Conservation (phyloP, 176 grass and related monocot genomes). For the Hyparrhenia diplandra region DNA sequence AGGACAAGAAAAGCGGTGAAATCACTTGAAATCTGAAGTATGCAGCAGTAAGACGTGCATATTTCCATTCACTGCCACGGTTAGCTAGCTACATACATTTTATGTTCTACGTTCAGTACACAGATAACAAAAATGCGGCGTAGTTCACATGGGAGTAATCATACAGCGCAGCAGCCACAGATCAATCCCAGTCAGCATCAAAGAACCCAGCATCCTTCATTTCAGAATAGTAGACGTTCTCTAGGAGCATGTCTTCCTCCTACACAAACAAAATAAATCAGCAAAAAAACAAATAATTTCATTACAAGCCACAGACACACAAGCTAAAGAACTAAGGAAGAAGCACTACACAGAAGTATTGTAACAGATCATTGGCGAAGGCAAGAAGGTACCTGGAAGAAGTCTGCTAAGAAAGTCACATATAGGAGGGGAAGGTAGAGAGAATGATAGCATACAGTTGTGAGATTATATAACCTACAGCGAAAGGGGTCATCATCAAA, state of each 20-base stretch:
- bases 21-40: neutral
- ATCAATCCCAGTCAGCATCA: slow-evolving; percentile 94
- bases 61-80: slow-evolving; percentile 38
- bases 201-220: slow-evolving; percentile 99
- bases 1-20: neutral
- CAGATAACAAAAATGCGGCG: neutral
- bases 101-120: slow-evolving; percentile 8
- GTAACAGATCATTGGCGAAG: neutral
- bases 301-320: neutral
- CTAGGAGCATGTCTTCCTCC: slow-evolving; percentile 96
- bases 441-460: slow-evolving; percentile 79
- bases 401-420: slow-evolving; percentile 88
- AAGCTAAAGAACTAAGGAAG: neutral
- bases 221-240: slow-evolving; percentile 98
- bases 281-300: slow-evolving; percentile 4
- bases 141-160: slow-evolving; percentile 33
- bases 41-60: slow-evolving; percentile 36
- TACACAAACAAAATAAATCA: slow-evolving; percentile 27
- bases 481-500: neutral
- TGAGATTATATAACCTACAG: slow-evolving; percentile 87
- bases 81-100: slow-evolving; percentile 45
- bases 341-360: neutral
- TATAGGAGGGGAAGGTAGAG: slow-evolving; percentile 97
- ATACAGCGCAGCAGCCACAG: neutral
- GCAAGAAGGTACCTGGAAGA: slow-evolving; percentile 75